Evolutionary conservation across 352 stramenopile genomes (phyloP).

Genomic region (Hyaloperonospora arabidopsidis): DNA sequence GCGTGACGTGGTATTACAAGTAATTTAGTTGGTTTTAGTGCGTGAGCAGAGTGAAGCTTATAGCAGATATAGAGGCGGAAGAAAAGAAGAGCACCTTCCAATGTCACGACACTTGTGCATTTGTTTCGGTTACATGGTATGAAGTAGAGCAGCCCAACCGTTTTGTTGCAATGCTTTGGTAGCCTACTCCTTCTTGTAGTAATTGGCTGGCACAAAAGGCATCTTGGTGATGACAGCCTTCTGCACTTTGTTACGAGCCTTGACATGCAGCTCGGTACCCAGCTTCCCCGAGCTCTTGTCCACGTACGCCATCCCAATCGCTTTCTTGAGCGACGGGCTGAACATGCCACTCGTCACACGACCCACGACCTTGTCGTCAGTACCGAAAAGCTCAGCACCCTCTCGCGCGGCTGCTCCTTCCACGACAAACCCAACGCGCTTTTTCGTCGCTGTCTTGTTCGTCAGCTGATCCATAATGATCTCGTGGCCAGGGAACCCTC

Average conservation of each 20-base stretch:
- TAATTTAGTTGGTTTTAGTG: conserved; percentile 11
- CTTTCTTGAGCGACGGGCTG: conserved; percentile 92
- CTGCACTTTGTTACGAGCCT: conserved; percentile 94
- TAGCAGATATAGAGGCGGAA: background rate
- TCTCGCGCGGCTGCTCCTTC: conserved; percentile 92
- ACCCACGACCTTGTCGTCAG: conserved; percentile 65
- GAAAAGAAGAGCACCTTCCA: too few relatives aligned
- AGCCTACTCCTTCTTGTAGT: conserved; percentile 88
- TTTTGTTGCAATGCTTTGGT: too few relatives aligned
- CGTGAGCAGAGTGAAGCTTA: background rate
- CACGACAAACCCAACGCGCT: conserved; percentile 93
- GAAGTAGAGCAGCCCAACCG: too few relatives aligned
- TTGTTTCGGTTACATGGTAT: too few relatives aligned
- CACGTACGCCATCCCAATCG: conserved; percentile 98
- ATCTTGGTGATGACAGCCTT: conserved; percentile 93
- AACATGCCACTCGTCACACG: conserved; percentile 96
- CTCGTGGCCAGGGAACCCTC: conserved; percentile 92
- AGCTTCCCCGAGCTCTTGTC: conserved; percentile 85
- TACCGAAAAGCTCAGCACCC: conserved; percentile 89
- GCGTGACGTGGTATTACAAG: conserved; percentile 1
- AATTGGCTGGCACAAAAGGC: conserved; percentile 95
- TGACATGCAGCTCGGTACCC: conserved; percentile 90
- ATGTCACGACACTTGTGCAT: too few relatives aligned
- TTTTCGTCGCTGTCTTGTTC: conserved; percentile 89
- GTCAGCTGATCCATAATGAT: conserved; percentile 92